A percentile compares a stretch with the other conserved stretches of the same genome.
These are phyloP conservation scores for Sungouiella thailandica DNA, from an alignment of 805 yeast genomes.

Conservation along the genomic window DNA sequence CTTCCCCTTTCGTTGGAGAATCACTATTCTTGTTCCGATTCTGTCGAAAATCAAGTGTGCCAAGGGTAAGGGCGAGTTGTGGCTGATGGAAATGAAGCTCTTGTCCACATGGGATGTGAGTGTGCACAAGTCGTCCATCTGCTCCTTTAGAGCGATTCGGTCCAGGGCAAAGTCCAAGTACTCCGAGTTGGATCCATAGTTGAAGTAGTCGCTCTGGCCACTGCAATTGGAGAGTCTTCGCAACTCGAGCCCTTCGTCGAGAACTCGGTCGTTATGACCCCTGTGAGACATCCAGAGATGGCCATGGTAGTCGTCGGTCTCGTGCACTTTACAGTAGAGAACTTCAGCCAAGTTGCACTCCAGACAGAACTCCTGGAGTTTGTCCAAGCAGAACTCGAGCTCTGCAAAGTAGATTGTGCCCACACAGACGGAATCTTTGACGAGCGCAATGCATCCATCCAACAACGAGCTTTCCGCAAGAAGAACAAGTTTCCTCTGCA, in stretches of 20 bases:
- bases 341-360: constrained; percentile 22
- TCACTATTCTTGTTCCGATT: constrained; percentile 48
- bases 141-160: constrained; percentile 8
- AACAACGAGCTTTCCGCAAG: constrained; percentile 40
- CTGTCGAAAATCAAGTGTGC: constrained; percentile 49
- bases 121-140: constrained; percentile 28
- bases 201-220: constrained; percentile 1
- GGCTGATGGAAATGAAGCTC: constrained; percentile 44
- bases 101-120: constrained; percentile 39
- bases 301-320: neutral
- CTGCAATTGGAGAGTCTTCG: neutral
- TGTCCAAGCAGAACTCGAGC: constrained; percentile 48
- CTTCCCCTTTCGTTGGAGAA: constrained; percentile 39
- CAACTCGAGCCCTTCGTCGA: neutral
- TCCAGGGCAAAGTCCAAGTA: constrained; percentile 7
- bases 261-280: neutral
- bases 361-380: constrained; percentile 24
- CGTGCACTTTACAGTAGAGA: constrained; percentile 22
- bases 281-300: neutral
- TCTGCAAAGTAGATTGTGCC: constrained; percentile 49
- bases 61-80: constrained; percentile 44
- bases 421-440: constrained; percentile 30
- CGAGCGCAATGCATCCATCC: constrained; percentile 50
- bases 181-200: constrained; percentile 2
- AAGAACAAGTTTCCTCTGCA: constrained; percentile 30